Evolutionary conservation across 2,329 filamentous ascomycete genomes (phyloP).

Genomic region (Fusarium sp.): DNA sequence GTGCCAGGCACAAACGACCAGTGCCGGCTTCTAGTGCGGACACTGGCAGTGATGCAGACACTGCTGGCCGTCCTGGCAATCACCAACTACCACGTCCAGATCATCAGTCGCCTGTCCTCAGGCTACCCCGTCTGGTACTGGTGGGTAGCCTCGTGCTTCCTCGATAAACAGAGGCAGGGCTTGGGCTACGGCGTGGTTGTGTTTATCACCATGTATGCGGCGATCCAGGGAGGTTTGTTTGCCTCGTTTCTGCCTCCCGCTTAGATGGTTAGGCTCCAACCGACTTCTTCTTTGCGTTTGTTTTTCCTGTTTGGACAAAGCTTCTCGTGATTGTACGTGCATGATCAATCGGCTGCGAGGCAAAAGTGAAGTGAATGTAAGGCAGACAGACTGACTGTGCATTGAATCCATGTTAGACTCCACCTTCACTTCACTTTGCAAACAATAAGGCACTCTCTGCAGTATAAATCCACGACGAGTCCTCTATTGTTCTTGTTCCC

Average conservation of each 20-base stretch:
- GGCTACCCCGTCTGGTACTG: conserved; percentile 93
- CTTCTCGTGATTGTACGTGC: no score
- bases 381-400: background rate
- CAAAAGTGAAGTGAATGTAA: background rate
- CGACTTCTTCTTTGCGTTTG: background rate
- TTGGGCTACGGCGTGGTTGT: conserved; percentile 65
- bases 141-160: conserved; percentile 74
- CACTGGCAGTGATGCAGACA: conserved; percentile 81
- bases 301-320: no score
- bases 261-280: conserved; percentile 54
- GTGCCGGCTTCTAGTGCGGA: conserved; percentile 58
- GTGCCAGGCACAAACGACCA: conserved; percentile 21
- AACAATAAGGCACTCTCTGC: background rate
- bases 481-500: no score
- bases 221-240: conserved; percentile 88
- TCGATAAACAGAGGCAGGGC: conserved; percentile 51
- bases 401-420: background rate
- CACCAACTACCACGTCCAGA: conserved; percentile 92
- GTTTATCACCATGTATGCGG: conserved; percentile 85
- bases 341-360: background rate
- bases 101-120: conserved; percentile 90
- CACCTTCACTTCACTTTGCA: background rate
- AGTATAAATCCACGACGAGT: no score
- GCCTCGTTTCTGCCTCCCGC: conserved; percentile 94
- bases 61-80: conserved; percentile 80